Percentiles rank a stretch among this genome's conserved stretches.
phyloP scores from a whole-genome alignment of 2,329 filamentous ascomycete genomes.

The Verticillium alfalfae region DNA sequence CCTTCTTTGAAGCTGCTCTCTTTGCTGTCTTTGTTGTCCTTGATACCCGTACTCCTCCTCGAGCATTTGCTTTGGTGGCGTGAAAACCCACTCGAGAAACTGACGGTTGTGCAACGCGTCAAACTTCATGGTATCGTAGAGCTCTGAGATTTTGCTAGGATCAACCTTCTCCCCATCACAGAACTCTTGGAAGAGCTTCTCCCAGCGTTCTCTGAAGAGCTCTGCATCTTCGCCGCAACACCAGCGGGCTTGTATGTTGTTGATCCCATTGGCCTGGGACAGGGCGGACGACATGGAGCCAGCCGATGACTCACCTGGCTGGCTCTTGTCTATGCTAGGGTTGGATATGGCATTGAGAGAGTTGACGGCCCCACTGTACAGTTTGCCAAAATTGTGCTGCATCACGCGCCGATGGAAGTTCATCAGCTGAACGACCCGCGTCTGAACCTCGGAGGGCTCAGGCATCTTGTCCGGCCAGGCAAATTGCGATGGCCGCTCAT shows the following conservation, averaged over 20 bases:
- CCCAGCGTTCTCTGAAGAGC: constrained; percentile 94
- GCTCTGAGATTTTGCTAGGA: constrained; percentile 95
- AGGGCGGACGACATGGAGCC: constrained; percentile 42
- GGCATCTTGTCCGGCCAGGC: constrained; percentile 96
- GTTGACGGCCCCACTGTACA: constrained; percentile 62
- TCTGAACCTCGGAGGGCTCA: constrained; percentile 88
- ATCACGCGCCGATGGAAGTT: constrained; percentile 95
- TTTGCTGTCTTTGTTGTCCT: constrained; percentile 19
- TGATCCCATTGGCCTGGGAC: constrained; percentile 57
- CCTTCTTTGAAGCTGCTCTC: constrained; percentile 10
- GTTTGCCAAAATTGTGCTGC: constrained; percentile 84
- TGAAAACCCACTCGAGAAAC: constrained; percentile 97
- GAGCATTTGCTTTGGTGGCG: constrained; percentile 72
- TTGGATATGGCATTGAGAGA: constrained; percentile 55
- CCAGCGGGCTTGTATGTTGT: constrained; percentile 82
- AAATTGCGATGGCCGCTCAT: constrained; percentile 88
- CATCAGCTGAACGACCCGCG: constrained; percentile 90
- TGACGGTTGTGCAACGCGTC: constrained; percentile 94
- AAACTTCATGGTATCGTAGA: constrained; percentile 99
- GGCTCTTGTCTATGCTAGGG: constrained; percentile 36
- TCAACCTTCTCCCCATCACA: constrained; percentile 97
- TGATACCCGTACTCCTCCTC: constrained; percentile 59
- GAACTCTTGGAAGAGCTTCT: constrained; percentile 96
- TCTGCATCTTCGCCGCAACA: constrained; percentile 94
- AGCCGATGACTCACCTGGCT: constrained; percentile 32